These are phyloP conservation scores for Sanguinoderma infundibulare DNA, from an alignment of 1,284 basidiomycete genomes.

Conservation along the genomic window DNA sequence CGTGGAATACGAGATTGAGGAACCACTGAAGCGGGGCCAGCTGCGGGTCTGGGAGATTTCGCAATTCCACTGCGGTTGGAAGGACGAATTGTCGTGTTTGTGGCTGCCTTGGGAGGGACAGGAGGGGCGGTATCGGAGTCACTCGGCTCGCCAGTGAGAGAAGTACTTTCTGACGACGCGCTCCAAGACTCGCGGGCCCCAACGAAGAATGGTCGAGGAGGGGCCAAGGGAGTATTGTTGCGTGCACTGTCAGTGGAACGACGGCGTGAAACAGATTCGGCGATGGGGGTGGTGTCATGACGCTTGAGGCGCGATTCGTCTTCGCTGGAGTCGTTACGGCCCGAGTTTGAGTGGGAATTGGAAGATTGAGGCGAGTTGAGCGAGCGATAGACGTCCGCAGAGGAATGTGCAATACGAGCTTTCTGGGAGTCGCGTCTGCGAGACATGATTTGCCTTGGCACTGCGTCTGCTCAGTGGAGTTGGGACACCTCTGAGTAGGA, in stretches of 20 bases:
- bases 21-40: conserved; percentile 9
- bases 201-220: conserved; percentile 33
- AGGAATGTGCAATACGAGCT: conserved; percentile 30
- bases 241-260: conserved; percentile 13
- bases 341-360: conserved; percentile 19
- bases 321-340: conserved; percentile 27
- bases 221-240: conserved; percentile 12
- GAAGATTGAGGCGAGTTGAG: conserved; percentile 27
- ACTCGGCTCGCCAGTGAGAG: conserved; percentile 27
- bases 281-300: conserved; percentile 23
- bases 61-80: neutral
- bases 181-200: conserved; percentile 31
- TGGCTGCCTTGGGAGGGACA: conserved; percentile 17
- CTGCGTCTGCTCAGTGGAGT: neutral
- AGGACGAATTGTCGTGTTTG: conserved; percentile 1
- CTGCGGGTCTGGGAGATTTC: neutral
- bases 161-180: conserved; percentile 24
- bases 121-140: conserved; percentile 32
- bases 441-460: conserved; percentile 25
- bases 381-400: conserved; percentile 36
- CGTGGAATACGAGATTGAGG: conserved; percentile 11
- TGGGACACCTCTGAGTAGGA: too few relatives aligned
- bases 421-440: conserved; percentile 29
- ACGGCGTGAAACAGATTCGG: conserved; percentile 23
- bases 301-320: conserved; percentile 29